Conservation (phyloP, 2,329 filamentous ascomycete genomes). For the Talaromyces sp. region DNA sequence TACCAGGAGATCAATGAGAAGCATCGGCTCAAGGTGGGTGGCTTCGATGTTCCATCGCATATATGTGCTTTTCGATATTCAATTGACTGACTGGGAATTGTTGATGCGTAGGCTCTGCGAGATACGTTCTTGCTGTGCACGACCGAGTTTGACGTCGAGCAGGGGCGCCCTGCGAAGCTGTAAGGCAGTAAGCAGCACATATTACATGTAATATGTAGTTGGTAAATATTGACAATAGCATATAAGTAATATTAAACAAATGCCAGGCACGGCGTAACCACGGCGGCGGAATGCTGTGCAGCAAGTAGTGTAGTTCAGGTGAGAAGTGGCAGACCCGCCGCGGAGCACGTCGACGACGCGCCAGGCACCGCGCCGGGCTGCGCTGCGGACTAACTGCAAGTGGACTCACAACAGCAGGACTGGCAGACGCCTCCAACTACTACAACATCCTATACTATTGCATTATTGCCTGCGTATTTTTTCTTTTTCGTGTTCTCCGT, state of each 20-base stretch:
- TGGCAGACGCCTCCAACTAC: neutral
- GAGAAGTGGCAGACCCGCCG: conserved; percentile 1
- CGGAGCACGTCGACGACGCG: conserved; percentile 11
- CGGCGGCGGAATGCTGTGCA: neutral
- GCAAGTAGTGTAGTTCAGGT: neutral
- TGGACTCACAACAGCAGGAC: neutral
- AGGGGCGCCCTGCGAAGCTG: conserved; percentile 20
- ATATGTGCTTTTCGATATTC: neutral
- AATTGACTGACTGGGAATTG: neutral
- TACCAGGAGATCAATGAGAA: conserved; percentile 56
- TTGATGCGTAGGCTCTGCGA: conserved; percentile 33
- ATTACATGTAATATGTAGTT: neutral
- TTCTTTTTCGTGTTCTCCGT: neutral
- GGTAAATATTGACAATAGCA: neutral
- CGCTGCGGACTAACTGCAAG: neutral
- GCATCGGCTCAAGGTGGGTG: conserved; percentile 42
- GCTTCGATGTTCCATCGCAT: neutral
- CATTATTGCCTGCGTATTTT: neutral
- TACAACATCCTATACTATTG: neutral
- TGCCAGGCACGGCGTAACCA: neutral
- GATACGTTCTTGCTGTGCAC: conserved; percentile 53
- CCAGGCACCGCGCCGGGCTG: neutral
- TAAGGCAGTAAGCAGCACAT: conserved; percentile 12
- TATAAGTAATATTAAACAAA: neutral
- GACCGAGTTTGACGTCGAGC: conserved; percentile 43